Evolutionary conservation across 345 rosid genomes (phyloP).

Genomic region (Boechera stricta): DNA sequence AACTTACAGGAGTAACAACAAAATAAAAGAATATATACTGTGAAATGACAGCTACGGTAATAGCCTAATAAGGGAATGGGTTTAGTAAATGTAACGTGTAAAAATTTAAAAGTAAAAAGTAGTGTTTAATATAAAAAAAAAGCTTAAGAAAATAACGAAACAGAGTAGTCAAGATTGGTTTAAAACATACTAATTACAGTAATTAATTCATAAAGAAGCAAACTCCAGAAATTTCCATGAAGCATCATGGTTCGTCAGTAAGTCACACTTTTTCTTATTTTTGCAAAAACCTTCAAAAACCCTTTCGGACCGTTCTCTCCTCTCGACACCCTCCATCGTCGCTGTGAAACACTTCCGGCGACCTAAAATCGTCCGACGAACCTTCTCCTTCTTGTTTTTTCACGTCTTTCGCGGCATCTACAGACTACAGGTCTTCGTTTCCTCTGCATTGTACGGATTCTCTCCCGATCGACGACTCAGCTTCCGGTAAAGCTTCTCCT

Average conservation of each 20-base stretch:
- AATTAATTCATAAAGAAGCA: slow-evolving; percentile 27
- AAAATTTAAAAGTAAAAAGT: not conserved
- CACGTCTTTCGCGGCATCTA: not conserved
- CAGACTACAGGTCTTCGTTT: not conserved
- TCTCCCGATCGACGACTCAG: slow-evolving; percentile 1
- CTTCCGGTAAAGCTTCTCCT: slow-evolving; percentile 11
- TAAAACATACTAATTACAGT: slow-evolving; percentile 40
- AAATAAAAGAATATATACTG: too few species aligned
- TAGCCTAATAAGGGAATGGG: not conserved
- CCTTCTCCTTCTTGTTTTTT: not conserved
- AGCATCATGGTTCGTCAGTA: not conserved
- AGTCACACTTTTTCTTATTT: not conserved
- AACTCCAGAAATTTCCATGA: slow-evolving; percentile 28
- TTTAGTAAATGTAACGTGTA: not conserved
- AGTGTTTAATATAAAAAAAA: not conserved
- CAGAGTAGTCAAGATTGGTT: not conserved
- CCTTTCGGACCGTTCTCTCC: not conserved
- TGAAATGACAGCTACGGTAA: not conserved
- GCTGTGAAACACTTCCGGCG: not conserved
- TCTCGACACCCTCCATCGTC: not conserved
- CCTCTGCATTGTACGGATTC: not conserved
- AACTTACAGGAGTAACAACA: not conserved
- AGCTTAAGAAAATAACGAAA: not conserved
- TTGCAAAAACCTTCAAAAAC: slow-evolving; percentile 16
- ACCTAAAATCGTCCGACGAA: slow-evolving; percentile 29